Conservation (phyloP, 495 filamentous ascomycete genomes). For the Alectoria sarmentosa region DNA sequence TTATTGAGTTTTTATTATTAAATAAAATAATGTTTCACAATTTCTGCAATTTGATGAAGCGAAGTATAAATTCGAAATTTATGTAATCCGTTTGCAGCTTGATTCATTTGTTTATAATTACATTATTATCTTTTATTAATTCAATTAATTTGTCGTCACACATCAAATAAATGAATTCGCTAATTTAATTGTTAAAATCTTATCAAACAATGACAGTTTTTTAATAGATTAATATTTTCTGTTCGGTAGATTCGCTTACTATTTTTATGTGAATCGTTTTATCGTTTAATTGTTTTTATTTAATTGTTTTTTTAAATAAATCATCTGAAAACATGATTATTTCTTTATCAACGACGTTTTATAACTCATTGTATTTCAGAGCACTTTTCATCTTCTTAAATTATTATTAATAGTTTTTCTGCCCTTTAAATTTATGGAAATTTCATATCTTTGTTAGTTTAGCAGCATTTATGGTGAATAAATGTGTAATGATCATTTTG, state of each 20-base stretch:
- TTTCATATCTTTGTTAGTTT: neutral
- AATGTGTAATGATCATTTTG: no score
- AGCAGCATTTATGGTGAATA: neutral
- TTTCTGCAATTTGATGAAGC: neutral
- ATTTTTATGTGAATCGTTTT: no score
- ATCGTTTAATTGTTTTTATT: no score
- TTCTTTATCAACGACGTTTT: neutral
- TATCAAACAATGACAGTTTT: no score
- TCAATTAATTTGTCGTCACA: neutral
- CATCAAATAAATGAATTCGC: neutral
- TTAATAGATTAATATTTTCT: no score
- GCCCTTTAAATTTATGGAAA: neutral
- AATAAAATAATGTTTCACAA: neutral
- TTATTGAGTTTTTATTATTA: neutral
- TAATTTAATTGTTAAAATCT: no score
- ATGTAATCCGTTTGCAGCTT: neutral
- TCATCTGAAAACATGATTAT: no score
- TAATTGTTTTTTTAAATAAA: no score
- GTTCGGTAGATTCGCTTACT: no score
- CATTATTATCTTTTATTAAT: neutral
- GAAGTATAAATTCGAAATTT: neutral
- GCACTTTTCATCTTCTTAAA: neutral
- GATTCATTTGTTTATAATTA: neutral
- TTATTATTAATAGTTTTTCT: neutral
- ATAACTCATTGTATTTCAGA: neutral